Percentiles rank a stretch among this genome's conserved stretches.
Evolutionary conservation across 495 filamentous ascomycete species (phyloP).

Genomic region (Astrothelium subdiscretum): DNA sequence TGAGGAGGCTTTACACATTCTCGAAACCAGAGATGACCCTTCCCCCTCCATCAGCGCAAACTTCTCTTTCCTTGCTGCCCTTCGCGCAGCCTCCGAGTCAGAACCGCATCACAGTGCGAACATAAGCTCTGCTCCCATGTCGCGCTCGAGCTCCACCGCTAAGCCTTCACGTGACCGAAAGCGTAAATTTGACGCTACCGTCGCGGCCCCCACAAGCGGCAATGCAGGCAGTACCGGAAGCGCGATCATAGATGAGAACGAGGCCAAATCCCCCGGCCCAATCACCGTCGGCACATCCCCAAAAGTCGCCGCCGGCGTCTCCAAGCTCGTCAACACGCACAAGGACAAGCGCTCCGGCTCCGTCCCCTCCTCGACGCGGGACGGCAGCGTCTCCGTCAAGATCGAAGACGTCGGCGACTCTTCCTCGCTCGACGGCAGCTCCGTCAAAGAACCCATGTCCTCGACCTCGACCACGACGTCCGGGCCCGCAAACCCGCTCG

Average conservation of each 20-base stretch:
- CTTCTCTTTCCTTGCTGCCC: slow-evolving; percentile 47
- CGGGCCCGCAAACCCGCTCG: slow-evolving; percentile 11
- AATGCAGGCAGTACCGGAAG: neutral
- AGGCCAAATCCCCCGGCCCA: slow-evolving; percentile 17
- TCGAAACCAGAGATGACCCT: slow-evolving; percentile 37
- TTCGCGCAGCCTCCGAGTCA: slow-evolving; percentile 45
- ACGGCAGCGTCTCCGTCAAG: slow-evolving; percentile 31
- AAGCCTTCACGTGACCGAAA: slow-evolving; percentile 46
- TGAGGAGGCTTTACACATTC: slow-evolving; percentile 49
- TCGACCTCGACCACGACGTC: slow-evolving; percentile 6
- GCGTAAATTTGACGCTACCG: slow-evolving; percentile 35
- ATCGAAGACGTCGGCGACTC: slow-evolving; percentile 41
- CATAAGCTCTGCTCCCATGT: neutral
- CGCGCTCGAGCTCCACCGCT: slow-evolving; percentile 27
- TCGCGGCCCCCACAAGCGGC: neutral
- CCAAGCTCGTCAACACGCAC: neutral
- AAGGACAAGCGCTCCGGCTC: slow-evolving; percentile 1
- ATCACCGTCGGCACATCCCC: slow-evolving; percentile 16
- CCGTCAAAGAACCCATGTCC: slow-evolving; percentile 16
- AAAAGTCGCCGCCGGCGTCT: slow-evolving; percentile 12
- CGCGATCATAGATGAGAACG: slow-evolving; percentile 12
- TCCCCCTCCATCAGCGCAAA: slow-evolving; percentile 46
- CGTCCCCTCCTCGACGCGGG: neutral
- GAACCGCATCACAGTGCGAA: slow-evolving; percentile 27
- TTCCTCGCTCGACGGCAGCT: slow-evolving; percentile 19